Evolutionary conservation across 1,284 basidiomycete genomes (phyloP).

Genomic region (Apiotrichum laibachii): DNA sequence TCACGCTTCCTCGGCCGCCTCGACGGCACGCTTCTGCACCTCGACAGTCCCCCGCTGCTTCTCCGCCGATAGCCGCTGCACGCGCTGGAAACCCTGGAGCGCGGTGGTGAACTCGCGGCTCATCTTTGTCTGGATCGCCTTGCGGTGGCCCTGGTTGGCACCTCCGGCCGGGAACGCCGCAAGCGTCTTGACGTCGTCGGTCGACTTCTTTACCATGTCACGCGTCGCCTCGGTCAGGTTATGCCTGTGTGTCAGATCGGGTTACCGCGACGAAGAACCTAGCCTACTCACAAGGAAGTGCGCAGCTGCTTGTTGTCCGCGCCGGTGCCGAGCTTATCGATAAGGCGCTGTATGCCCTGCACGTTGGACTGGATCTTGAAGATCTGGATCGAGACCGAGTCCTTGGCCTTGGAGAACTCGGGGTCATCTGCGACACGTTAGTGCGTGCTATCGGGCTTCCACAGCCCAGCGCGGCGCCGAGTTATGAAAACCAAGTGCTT

Average conservation of each 20-base stretch:
- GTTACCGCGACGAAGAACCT: neutral
- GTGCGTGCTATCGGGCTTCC: neutral
- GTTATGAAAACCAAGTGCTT: neutral
- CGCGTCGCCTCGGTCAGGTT: slow-evolving; percentile 92
- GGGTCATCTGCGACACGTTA: slow-evolving; percentile 27
- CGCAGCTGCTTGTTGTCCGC: slow-evolving; percentile 70
- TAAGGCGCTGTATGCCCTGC: slow-evolving; percentile 85
- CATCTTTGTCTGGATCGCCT: slow-evolving; percentile 71
- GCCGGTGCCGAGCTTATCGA: slow-evolving; percentile 81
- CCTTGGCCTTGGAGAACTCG: slow-evolving; percentile 71
- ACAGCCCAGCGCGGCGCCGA: neutral
- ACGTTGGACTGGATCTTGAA: slow-evolving; percentile 99
- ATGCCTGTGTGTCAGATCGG: slow-evolving; percentile 40
- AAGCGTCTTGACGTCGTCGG: slow-evolving; percentile 85
- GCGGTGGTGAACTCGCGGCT: slow-evolving; percentile 90
- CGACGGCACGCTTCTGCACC: slow-evolving; percentile 53
- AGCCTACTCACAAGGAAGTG: slow-evolving; percentile 44
- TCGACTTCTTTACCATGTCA: slow-evolving; percentile 88
- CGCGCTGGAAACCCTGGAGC: slow-evolving; percentile 83
- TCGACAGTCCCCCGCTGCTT: slow-evolving; percentile 79
- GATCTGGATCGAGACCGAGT: slow-evolving; percentile 85
- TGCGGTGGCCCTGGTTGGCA: slow-evolving; percentile 34
- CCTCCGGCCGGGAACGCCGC: slow-evolving; percentile 62
- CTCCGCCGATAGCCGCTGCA: slow-evolving; percentile 85
- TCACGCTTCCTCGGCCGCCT: slow-evolving; percentile 38